Conservation (phyloP, 352 stramenopile species). For the Globisporangium paroecandrum region DNA sequence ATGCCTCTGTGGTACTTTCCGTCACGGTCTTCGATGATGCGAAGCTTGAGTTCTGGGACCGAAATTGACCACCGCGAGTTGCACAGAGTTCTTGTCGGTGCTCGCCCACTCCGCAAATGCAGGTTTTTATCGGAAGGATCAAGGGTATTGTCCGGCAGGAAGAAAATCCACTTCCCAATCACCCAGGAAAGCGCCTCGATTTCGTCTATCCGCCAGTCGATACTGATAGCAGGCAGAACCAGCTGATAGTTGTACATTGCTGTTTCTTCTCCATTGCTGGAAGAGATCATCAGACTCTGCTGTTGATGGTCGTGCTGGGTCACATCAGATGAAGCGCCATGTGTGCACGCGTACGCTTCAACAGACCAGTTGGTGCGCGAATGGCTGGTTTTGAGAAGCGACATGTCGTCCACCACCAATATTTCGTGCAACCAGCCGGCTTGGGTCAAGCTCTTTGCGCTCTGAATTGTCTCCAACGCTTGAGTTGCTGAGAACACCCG, state of each 20-base stretch:
- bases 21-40: conserved; percentile 26
- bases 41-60: conserved; percentile 31
- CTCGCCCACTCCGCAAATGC: conserved; percentile 23
- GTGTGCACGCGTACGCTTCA: conserved; percentile 43
- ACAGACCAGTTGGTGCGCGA: conserved; percentile 48
- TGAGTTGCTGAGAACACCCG: conserved; percentile 39
- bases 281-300: conserved; percentile 18
- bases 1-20: not conserved
- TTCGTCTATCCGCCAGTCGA: conserved; percentile 54
- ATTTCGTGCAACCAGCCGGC: conserved; percentile 40
- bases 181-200: conserved; percentile 66
- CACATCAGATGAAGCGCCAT: conserved; percentile 12
- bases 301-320: conserved; percentile 21
- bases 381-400: conserved; percentile 42
- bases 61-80: conserved; percentile 26
- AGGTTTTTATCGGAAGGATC: conserved; percentile 27
- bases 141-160: conserved; percentile 40
- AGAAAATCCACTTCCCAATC: conserved; percentile 77
- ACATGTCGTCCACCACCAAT: conserved; percentile 27
- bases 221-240: conserved; percentile 36
- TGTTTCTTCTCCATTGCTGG: conserved; percentile 28
- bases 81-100: conserved; percentile 28
- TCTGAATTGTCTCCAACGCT: conserved; percentile 29
- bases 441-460: conserved; percentile 20
- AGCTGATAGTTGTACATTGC: conserved; percentile 74